Evolutionary conservation across 2,329 filamentous ascomycete genomes (phyloP).

Genomic region (Colletotrichum nymphaeae): DNA sequence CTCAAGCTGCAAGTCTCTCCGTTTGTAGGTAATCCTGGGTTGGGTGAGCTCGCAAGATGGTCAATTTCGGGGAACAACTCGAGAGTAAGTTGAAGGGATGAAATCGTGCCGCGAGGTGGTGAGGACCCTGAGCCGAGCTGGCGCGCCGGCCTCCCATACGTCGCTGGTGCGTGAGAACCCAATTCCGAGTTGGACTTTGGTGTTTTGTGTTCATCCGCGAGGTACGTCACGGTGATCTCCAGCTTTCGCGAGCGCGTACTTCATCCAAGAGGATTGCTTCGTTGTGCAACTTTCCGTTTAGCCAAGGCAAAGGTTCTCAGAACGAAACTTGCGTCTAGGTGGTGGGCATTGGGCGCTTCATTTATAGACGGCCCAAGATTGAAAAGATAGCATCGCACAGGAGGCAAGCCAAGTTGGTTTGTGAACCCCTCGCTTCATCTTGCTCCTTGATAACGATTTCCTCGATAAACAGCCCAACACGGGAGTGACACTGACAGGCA

Average conservation of each 20-base stretch:
- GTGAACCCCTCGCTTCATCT: conserved; percentile 14
- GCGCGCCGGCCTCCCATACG: neutral
- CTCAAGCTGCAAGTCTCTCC: neutral
- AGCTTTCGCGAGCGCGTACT: neutral
- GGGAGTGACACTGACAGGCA: neutral
- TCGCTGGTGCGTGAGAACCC: neutral
- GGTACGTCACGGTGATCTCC: neutral
- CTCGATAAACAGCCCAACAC: conserved; percentile 11
- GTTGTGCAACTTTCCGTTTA: neutral
- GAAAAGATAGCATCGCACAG: conserved; percentile 26
- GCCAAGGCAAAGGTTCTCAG: neutral
- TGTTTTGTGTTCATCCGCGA: neutral
- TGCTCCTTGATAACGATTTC: conserved; percentile 25
- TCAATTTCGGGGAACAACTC: neutral
- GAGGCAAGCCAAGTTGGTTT: neutral
- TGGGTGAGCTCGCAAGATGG: conserved; percentile 1
- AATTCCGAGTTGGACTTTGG: neutral
- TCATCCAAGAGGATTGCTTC: neutral
- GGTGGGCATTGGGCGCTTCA: conserved; percentile 5
- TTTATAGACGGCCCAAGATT: conserved; percentile 8
- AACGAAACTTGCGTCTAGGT: neutral
- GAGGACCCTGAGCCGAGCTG: neutral
- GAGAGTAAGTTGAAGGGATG: neutral
- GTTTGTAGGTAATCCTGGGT: conserved; percentile 2
- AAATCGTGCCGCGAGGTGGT: neutral